phyloP scores from a whole-genome alignment of 169 alveolate species.

The Babesia microti region DNA sequence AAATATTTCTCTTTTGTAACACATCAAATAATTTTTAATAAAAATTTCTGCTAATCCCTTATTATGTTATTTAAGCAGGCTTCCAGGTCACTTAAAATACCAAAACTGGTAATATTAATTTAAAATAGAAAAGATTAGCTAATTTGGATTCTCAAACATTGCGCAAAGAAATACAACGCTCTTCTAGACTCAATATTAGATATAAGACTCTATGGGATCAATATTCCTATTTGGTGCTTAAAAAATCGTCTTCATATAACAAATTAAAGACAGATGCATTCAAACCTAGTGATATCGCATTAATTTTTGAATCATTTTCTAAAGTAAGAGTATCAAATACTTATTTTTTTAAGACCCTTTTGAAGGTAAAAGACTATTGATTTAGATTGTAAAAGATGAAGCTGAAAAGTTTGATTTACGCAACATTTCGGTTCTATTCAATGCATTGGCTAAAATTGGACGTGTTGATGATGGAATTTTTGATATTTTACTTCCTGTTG shows the following conservation, averaged over 20 bases:
- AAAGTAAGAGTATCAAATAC: conserved; percentile 5
- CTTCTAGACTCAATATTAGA: conserved; percentile 24
- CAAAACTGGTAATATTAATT: no score
- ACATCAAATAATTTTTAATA: no score
- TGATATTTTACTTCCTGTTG: conserved; percentile 13
- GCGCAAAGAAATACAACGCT: conserved; percentile 42
- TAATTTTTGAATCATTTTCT: conserved; percentile 36
- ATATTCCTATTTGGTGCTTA: conserved; percentile 32
- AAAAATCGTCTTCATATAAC: conserved; percentile 3
- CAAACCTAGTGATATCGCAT: conserved; percentile 46
- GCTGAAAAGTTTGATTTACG: conserved; percentile 17
- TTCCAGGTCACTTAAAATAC: no score
- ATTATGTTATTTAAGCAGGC: conserved; percentile 5
- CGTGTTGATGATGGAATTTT: conserved; percentile 15
- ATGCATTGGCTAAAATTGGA: conserved; percentile 26
- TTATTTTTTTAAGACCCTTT: conserved; percentile 10
- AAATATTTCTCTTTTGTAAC: no score
- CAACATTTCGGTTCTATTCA: conserved; percentile 41
- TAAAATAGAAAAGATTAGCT: conserved; percentile 47
- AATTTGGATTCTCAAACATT: conserved; percentile 27
- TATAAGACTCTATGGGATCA: conserved; percentile 27
- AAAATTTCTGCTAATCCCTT: no score
- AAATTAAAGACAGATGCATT: conserved; percentile 12
- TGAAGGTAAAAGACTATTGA: conserved; percentile 16
- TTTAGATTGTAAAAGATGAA: conserved; percentile 9